These are phyloP conservation scores for Clausena lansium DNA, from an alignment of 345 rosid species.

Conservation along the genomic window DNA sequence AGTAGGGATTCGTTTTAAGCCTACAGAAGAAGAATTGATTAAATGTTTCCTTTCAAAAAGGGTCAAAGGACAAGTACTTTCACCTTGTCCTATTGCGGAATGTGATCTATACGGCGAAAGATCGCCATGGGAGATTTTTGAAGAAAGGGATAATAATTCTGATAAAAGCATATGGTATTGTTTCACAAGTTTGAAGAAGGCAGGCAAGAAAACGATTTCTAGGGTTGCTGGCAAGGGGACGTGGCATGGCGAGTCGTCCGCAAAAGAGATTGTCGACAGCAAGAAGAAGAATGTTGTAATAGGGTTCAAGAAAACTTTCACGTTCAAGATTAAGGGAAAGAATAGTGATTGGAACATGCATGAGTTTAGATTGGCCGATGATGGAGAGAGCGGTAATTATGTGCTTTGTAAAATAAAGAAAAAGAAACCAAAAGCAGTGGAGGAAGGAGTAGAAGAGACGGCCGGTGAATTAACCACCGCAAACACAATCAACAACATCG, in stretches of 20 bases:
- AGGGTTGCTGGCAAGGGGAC: not conserved
- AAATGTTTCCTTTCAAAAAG: not conserved
- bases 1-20: not conserved
- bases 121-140: not conserved
- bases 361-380: not conserved
- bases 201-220: not conserved
- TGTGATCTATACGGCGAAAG: not conserved
- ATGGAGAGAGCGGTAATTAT: not conserved
- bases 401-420: not conserved
- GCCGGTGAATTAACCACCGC: not conserved
- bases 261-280: not conserved
- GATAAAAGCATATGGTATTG: not conserved
- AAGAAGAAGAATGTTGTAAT: not conserved
- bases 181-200: not conserved
- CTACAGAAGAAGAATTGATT: not conserved
- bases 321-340: not conserved
- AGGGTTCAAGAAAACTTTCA: not conserved
- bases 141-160: not conserved
- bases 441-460: not conserved
- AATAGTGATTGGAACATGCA: not conserved
- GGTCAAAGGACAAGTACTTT: not conserved
- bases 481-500: not conserved
- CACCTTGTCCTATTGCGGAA: not conserved
- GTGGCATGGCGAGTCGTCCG: not conserved
- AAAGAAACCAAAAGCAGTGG: not conserved